Evolutionary conservation across 345 rosid species (phyloP).

Genomic region (Abelmoschus esculentus): DNA sequence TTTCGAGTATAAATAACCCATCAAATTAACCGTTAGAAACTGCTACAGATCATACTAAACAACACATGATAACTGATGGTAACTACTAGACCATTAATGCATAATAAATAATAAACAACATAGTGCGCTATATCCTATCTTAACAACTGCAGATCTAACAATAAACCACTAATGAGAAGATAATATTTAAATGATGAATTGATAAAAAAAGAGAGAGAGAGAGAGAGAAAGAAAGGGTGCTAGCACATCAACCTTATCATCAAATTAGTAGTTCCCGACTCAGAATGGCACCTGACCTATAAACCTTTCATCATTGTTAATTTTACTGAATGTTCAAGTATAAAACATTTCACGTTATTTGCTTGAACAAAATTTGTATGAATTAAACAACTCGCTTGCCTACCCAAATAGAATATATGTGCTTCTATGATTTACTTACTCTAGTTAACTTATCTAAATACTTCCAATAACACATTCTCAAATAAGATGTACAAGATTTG

Average conservation of each 20-base stretch:
- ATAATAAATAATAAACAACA: too few species aligned
- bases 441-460: background rate
- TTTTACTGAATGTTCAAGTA: background rate
- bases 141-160: too few species aligned
- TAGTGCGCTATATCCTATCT: too few species aligned
- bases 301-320: background rate
- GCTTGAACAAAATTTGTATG: background rate
- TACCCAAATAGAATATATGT: background rate
- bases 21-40: too few species aligned
- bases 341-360: background rate
- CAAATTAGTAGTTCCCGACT: background rate
- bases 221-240: background rate
- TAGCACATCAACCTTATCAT: constrained; percentile 2
- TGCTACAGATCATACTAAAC: too few species aligned
- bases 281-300: background rate
- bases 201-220: too few species aligned
- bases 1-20: too few species aligned
- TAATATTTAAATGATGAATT: background rate
- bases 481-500: background rate
- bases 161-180: background rate
- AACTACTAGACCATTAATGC: too few species aligned
- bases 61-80: too few species aligned
- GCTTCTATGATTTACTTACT: background rate
- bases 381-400: background rate
- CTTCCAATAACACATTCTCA: background rate